phyloP scores from a whole-genome alignment of 2,329 filamentous ascomycete genomes.

The Neobulgaria alba region DNA sequence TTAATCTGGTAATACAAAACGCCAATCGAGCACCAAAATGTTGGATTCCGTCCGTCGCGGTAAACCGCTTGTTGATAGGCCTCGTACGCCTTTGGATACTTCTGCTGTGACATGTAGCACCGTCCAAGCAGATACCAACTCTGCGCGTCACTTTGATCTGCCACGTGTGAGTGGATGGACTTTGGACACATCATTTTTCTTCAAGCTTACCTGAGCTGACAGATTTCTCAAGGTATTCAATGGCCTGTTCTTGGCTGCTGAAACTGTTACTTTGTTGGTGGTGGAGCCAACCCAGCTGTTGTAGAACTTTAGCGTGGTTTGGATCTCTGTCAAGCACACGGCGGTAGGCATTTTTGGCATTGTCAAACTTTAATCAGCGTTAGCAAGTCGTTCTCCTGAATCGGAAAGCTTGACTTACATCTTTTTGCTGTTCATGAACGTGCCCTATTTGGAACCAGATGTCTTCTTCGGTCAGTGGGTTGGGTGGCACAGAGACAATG shows the following conservation, averaged over 20 bases:
- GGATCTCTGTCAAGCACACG: constrained; percentile 91
- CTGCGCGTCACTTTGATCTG: constrained; percentile 90
- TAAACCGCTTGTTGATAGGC: constrained; percentile 98
- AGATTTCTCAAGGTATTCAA: constrained; percentile 95
- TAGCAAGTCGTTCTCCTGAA: neutral
- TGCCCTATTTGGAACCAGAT: constrained; percentile 99
- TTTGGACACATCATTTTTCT: constrained; percentile 16
- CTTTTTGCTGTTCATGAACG: constrained; percentile 97
- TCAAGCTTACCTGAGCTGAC: constrained; percentile 69
- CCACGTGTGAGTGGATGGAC: constrained; percentile 28
- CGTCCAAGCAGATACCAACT: constrained; percentile 97
- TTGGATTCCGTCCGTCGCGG: constrained; percentile 92
- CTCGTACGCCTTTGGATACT: constrained; percentile 97
- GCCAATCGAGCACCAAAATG: constrained; percentile 99
- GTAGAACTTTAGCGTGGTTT: constrained; percentile 93
- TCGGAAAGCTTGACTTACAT: constrained; percentile 53
- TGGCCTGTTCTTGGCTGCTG: constrained; percentile 87
- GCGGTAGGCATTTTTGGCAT: constrained; percentile 84
- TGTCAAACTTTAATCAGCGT: constrained; percentile 62
- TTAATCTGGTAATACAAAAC: constrained; percentile 99
- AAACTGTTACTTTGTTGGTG: constrained; percentile 93
- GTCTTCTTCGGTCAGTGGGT: constrained; percentile 89
- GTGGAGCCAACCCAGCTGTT: constrained; percentile 95
- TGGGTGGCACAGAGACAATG: constrained; percentile 86
- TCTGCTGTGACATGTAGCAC: constrained; percentile 99